Evolutionary conservation across 2,329 filamentous ascomycete species (phyloP).

Genomic region (Diplodia mutila): DNA sequence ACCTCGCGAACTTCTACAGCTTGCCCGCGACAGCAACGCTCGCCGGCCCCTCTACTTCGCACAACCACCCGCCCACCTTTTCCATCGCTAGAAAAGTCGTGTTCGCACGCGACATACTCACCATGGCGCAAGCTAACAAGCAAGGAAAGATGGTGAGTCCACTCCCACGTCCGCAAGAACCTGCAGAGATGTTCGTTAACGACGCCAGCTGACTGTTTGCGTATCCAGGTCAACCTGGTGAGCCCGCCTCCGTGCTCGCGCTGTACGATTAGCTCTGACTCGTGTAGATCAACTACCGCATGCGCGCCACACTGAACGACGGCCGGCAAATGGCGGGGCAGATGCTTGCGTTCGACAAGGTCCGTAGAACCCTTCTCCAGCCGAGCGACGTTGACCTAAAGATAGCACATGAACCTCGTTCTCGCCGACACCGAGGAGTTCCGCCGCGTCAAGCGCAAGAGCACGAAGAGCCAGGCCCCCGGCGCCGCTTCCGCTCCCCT

Average conservation of each 20-base stretch:
- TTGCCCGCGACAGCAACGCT: slow-evolving; percentile 19
- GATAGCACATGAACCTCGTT: slow-evolving; percentile 97
- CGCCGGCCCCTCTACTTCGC: slow-evolving; percentile 6
- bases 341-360: slow-evolving; percentile 99
- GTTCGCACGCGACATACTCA: slow-evolving; percentile 46
- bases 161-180: slow-evolving; percentile 47
- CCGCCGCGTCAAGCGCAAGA: slow-evolving; percentile 84
- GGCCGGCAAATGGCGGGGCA: slow-evolving; percentile 95
- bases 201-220: slow-evolving; percentile 48
- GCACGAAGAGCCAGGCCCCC: slow-evolving; percentile 70
- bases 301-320: slow-evolving; percentile 95
- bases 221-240: slow-evolving; percentile 66
- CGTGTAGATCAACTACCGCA: slow-evolving; percentile 94
- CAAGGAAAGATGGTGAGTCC: slow-evolving; percentile 98
- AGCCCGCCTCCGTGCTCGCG: slow-evolving; percentile 38
- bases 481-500: slow-evolving; percentile 64
- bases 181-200: slow-evolving; percentile 60
- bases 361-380: slow-evolving; percentile 45
- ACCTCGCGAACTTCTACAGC: slow-evolving; percentile 24
- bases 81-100: slow-evolving; percentile 33
- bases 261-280: slow-evolving; percentile 30
- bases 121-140: slow-evolving; percentile 68
- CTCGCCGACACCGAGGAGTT: slow-evolving; percentile 99
- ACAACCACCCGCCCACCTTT: not conserved
- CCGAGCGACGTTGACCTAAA: not conserved